Evolutionary conservation across 805 yeast genomes (phyloP), one percentile per base, ranked within the genome.

Genomic region (Candida mattraensis): DNA sequence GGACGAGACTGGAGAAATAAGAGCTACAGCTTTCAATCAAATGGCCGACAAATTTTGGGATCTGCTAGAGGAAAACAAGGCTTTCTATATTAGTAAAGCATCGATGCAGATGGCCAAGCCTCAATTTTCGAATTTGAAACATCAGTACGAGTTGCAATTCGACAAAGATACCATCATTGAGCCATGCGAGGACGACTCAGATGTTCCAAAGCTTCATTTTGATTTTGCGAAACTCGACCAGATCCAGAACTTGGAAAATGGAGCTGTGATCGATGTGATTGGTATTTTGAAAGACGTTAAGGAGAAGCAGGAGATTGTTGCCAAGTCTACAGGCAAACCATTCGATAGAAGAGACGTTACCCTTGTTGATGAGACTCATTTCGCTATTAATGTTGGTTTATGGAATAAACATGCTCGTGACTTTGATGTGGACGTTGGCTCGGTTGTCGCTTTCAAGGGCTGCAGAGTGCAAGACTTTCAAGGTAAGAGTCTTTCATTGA

Each of bases 1-100:
- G 39, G 99, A 93, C 58, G 95, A 93, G 58, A 84, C 96, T 5
- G 96, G 93, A 53, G 98, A 93, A 66, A 93, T 93, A 50, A 76
- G 93, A 54, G 97, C 96, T 8, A 88, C 98, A 3, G 96, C 93
- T 2, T 93, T 93, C 63, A 86, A 85, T 59, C 91, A 87, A 24
- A 74, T 76, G 51, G 96, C 91, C 9, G 95, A 85, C 41, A 79
- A 77, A 56, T 83, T 76, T 56, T 81, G 76, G 65, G 85, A 83
- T 49, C 53, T 79, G 19, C 64, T 93, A 33, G 85, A 85, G 59
- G 98, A 88, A 56, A 96, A 96, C 22, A 80, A 84, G 61, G 94
- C 86, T 6, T 93, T 87, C 58, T 87, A 82, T 51, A 71, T 93
- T 20, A 77, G 91, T 25, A 84, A 81, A 53, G 89, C 91, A 12